Evolutionary conservation across 2,329 filamentous ascomycete genomes (phyloP).

Genomic region (Penicillium sp.): DNA sequence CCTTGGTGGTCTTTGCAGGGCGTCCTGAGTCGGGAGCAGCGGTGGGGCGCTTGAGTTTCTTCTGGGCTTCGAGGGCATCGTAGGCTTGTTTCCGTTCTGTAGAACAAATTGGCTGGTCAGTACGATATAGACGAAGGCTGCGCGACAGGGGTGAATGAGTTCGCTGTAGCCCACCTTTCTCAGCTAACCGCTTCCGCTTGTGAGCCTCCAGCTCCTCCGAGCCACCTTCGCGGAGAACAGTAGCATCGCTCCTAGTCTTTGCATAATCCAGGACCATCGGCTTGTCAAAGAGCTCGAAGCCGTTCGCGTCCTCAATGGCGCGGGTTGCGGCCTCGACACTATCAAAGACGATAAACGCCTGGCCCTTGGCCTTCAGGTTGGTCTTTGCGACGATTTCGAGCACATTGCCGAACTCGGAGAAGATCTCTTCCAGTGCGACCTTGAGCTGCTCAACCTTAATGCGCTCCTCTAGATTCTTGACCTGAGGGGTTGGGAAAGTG

Average conservation of each 20-base stretch:
- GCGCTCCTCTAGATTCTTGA: conserved; percentile 85
- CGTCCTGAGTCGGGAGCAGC: conserved; percentile 49
- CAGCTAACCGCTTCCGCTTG: conserved; percentile 75
- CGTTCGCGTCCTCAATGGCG: conserved; percentile 84
- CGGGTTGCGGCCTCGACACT: conserved; percentile 69
- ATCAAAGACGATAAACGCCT: conserved; percentile 93
- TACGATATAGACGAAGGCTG: neutral
- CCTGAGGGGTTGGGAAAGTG: conserved; percentile 31
- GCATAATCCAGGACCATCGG: conserved; percentile 81
- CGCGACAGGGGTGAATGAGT: neutral
- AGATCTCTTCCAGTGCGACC: conserved; percentile 68
- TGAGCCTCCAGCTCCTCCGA: conserved; percentile 81
- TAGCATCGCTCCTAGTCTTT: conserved; percentile 79
- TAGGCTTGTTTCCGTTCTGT: conserved; percentile 73
- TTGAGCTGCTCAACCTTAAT: conserved; percentile 76
- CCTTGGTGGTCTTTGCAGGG: conserved; percentile 65
- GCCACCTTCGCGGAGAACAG: conserved; percentile 67
- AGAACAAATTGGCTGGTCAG: conserved; percentile 2
- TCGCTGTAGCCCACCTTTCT: conserved; percentile 65
- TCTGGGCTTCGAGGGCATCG: conserved; percentile 73
- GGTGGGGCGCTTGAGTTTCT: conserved; percentile 64
- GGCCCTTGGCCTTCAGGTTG: conserved; percentile 86
- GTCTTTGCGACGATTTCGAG: conserved; percentile 83
- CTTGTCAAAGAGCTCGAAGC: conserved; percentile 89
- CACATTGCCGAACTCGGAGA: conserved; percentile 81